Conservation (phyloP, 805 yeast genomes). For the Kockiozyma suomiensis region DNA sequence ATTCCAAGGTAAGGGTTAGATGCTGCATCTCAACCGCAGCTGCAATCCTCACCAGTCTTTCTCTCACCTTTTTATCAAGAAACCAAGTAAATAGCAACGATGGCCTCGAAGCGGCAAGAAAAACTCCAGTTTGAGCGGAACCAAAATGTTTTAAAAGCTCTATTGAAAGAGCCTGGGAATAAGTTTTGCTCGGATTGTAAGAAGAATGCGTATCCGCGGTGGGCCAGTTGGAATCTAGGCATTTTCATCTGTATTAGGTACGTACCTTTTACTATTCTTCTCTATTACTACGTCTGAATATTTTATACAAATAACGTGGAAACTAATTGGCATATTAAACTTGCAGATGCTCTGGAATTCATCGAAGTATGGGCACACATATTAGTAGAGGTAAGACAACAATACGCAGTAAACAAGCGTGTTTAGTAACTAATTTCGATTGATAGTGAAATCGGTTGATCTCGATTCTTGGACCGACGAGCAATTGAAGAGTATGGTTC, state of each 20-base stretch:
- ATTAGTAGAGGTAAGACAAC: conserved; percentile 58
- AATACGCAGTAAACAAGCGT: background rate
- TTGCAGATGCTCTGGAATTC: conserved; percentile 96
- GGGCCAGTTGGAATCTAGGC: conserved; percentile 98
- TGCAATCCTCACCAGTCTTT: background rate
- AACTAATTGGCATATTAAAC: too few species aligned
- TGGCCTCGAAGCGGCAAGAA: conserved; percentile 36
- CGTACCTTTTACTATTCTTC: too few species aligned
- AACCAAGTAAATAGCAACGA: background rate
- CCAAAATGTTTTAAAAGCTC: conserved; percentile 70
- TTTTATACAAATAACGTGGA: too few species aligned
- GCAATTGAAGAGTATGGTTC: conserved; percentile 76
- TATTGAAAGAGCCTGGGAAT: conserved; percentile 77
- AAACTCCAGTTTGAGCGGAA: conserved; percentile 51
- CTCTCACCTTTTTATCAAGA: background rate
- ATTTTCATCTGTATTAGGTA: conserved; percentile 78
- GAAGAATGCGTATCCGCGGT: conserved; percentile 83
- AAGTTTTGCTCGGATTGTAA: conserved; percentile 90
- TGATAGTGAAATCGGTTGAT: conserved; percentile 83
- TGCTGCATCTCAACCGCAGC: background rate
- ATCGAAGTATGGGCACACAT: conserved; percentile 93
- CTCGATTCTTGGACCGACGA: conserved; percentile 96
- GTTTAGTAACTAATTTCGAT: background rate
- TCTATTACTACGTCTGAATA: too few species aligned
- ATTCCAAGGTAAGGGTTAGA: conserved; percentile 1